Base-by-base conservation (phyloP, 148 eudicot species). In the Dysphania ambrosioides region DNA sequence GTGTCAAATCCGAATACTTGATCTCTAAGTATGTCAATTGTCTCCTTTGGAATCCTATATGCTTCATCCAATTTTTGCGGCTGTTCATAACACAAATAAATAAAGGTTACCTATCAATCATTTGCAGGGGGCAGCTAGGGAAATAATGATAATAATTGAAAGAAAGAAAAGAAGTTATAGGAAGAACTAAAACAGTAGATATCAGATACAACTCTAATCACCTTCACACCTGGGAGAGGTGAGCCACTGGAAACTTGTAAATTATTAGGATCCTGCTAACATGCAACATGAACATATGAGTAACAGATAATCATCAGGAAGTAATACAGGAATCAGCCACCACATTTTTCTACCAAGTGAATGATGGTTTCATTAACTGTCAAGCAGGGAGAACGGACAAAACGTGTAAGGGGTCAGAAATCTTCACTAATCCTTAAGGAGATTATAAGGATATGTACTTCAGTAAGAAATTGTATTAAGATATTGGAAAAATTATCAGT, bases 1-100 rank as follows among this genome's bases (percentile, higher is more conserved):
- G 97, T 90, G 88, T 96, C 97, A 71, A 92, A 96, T 72, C 97
- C 97, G 74, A 96, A 96, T 63, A 96, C 97, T 87, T 96, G 97
- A 81, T 89, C 89, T 80, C 79, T 84, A 11, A 96, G 87, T 79
- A 92, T 81, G 44, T 96, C 97, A 75, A 96, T 85, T 32, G 89
- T 90, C 80, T 83, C 99, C 83, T 96, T 92, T 1, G 99, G 89
- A 30, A 96, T 90, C 85, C 88, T 85, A 58, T 74, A 79, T 57
- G 86, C 70, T 83, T 87, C 97, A 81, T 87, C 94, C 27, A 96
- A 83, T 75, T 85, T 89, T 58, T 79, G 89, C 67, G 83, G 86
- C 97, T 92, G 90, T 68, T 74, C 70, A 75, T 31, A 60, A 27
- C 57, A 69, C 19, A 36, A 66, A 24, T 41, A 67, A 69, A 26